These are phyloP conservation scores for Magnusiomyces clavatus DNA, from an alignment of 1,139 yeast species.

Conservation along the genomic window DNA sequence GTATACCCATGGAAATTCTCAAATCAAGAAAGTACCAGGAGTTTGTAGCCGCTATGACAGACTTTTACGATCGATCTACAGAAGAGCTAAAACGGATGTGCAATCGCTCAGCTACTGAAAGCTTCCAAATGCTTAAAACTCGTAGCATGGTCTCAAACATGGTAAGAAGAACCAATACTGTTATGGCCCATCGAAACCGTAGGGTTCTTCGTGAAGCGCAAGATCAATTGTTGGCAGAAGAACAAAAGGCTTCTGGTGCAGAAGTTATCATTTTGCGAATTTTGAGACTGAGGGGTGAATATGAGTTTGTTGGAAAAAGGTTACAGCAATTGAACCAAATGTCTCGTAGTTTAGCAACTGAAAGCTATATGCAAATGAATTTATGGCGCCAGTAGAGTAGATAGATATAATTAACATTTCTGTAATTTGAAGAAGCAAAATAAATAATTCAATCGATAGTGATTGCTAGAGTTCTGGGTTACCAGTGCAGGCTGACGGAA, in stretches of 20 bases:
- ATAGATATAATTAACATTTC: too few species aligned
- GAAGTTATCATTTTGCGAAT: slow-evolving; percentile 65
- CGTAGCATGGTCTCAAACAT: slow-evolving; percentile 42
- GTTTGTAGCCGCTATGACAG: slow-evolving; percentile 50
- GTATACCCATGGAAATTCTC: slow-evolving; percentile 62
- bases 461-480: too few species aligned
- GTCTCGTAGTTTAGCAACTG: slow-evolving; percentile 59
- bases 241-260: slow-evolving; percentile 48
- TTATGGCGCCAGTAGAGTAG: too few species aligned
- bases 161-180: slow-evolving; percentile 57
- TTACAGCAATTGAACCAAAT: slow-evolving; percentile 55
- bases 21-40: slow-evolving; percentile 61
- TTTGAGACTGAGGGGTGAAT: slow-evolving; percentile 39
- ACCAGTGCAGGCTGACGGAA: too few species aligned
- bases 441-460: too few species aligned
- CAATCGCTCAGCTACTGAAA: slow-evolving; percentile 39
- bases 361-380: slow-evolving; percentile 30
- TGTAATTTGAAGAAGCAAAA: too few species aligned
- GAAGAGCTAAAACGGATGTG: slow-evolving; percentile 49
- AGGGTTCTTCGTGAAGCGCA: slow-evolving; percentile 49
- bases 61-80: slow-evolving; percentile 53
- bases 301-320: slow-evolving; percentile 45
- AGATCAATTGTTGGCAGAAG: slow-evolving; percentile 44
- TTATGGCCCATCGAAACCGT: slow-evolving; percentile 65
- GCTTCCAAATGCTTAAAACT: slow-evolving; percentile 24